These are phyloP conservation scores for Dactylella cylindrospora DNA, from an alignment of 2,329 filamentous ascomycete species.

Conservation along the genomic window DNA sequence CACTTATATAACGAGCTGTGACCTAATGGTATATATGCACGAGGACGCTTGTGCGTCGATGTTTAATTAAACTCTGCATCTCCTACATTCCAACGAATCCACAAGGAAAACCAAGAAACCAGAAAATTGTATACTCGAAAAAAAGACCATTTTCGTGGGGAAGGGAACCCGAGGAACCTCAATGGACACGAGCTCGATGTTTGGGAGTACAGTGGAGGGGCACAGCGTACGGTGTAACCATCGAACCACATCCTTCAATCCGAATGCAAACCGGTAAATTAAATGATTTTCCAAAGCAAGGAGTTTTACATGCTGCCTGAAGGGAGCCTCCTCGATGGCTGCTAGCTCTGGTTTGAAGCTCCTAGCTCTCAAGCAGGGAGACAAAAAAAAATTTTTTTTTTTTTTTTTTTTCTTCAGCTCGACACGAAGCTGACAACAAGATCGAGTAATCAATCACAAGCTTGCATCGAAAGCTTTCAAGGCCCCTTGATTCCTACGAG, in stretches of 20 bases:
- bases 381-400: too few species aligned
- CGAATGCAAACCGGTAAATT: conserved; percentile 26
- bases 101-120: too few species aligned
- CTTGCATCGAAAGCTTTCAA: too few species aligned
- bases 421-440: too few species aligned
- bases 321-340: not conserved
- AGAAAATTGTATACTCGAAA: too few species aligned
- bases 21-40: conserved; percentile 1
- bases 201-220: conserved; percentile 1
- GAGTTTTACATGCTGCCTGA: conserved; percentile 5
- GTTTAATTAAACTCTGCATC: too few species aligned
- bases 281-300: conserved; percentile 36
- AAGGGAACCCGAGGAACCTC: not conserved
- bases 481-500: too few species aligned
- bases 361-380: too few species aligned
- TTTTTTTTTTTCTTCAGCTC: too few species aligned
- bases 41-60: not conserved
- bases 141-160: conserved; percentile 5
- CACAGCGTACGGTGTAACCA: conserved; percentile 17
- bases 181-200: not conserved
- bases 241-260: not conserved
- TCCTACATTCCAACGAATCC: too few species aligned
- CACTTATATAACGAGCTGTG: conserved; percentile 1
- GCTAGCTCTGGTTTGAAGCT: too few species aligned
- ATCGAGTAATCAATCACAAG: too few species aligned